These are phyloP conservation scores for Naganishia vaughanmartiniae DNA, from an alignment of 768 basidiomycete species.

Conservation along the genomic window DNA sequence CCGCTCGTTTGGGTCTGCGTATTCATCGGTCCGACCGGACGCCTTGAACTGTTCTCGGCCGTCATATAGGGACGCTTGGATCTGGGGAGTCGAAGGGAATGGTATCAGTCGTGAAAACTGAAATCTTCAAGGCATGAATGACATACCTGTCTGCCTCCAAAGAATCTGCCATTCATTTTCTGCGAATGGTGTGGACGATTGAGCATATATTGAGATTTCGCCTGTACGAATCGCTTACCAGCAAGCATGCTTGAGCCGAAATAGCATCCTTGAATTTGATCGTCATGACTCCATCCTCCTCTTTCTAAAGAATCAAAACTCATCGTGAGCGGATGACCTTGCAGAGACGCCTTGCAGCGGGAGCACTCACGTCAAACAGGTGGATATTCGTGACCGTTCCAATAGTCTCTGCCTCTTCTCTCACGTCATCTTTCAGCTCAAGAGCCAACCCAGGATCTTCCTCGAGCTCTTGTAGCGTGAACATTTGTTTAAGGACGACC, in stretches of 20 bases:
- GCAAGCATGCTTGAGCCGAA: constrained; percentile 87
- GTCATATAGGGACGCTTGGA: constrained; percentile 76
- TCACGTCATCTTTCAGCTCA: constrained; percentile 92
- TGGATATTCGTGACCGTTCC: constrained; percentile 96
- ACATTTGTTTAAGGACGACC: constrained; percentile 94
- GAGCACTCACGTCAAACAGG: constrained; percentile 77
- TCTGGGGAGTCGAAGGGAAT: constrained; percentile 33
- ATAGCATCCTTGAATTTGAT: constrained; percentile 90
- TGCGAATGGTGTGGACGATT: constrained; percentile 42
- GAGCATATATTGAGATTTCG: neutral
- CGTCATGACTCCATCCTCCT: constrained; percentile 89
- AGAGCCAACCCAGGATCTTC: constrained; percentile 79
- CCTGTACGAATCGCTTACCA: constrained; percentile 59
- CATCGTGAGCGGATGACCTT: neutral
- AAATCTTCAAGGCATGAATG: neutral
- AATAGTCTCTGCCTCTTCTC: constrained; percentile 82
- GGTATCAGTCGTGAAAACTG: neutral
- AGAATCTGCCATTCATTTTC: constrained; percentile 95
- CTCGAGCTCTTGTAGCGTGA: constrained; percentile 77
- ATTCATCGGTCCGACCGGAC: constrained; percentile 68
- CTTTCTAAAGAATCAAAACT: constrained; percentile 62
- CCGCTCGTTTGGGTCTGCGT: constrained; percentile 58
- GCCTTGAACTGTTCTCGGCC: constrained; percentile 80
- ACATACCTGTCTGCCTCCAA: constrained; percentile 66
- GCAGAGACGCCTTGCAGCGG: neutral